Evolutionary conservation across 169 alveolate genomes (phyloP), one percentile per base, ranked within the genome.

Genomic region (Eimeria zaria): DNA sequence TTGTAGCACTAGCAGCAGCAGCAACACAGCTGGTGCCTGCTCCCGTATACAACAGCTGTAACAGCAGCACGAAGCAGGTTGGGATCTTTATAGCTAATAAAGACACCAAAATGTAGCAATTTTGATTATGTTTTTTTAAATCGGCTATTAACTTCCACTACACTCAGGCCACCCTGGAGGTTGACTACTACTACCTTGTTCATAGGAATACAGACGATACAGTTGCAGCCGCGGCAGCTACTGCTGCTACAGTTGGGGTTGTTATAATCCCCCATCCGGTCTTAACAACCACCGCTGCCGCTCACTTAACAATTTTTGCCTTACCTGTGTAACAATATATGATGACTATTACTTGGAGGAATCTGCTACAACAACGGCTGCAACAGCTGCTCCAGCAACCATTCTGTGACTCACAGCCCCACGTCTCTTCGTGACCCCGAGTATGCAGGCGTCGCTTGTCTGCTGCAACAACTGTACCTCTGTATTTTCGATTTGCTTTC

Each of bases 371-470:
- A 62, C 62, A 20, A 39, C 62, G 62, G 39, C 87, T 22, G 46
- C 87, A 44, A 20, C 51, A 1, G 51, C 80, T 69, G 80, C 80
- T 20, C 41, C 62, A 76, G 62, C 87, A 76, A 76, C 55, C 55
- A 22, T 8, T 76, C 39, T 76, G 36, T 9, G 87, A 27, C 87
- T 39, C 87, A 46, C 87, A 76, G 87, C 87, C 87, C 87, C 87
- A 39, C 87, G 87, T 76, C 87, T 76, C 62, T 76, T 6, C 62
- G 39, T 46, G 39, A 39, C 87, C 39, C 87, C 60, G 87, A 39
- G 55, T 39, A 39, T 62, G 39, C 62, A 5, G 33, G 62, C 87
- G 87, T 76, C 62, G 87, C 87, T 46, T 76, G 62, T 46, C 87
- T 76, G 62, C 8, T 8, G 87, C 62, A 39, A 20, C 87, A 44